These are phyloP conservation scores for Platismatia glauca DNA, from an alignment of 495 filamentous ascomycete genomes.

Conservation along the genomic window DNA sequence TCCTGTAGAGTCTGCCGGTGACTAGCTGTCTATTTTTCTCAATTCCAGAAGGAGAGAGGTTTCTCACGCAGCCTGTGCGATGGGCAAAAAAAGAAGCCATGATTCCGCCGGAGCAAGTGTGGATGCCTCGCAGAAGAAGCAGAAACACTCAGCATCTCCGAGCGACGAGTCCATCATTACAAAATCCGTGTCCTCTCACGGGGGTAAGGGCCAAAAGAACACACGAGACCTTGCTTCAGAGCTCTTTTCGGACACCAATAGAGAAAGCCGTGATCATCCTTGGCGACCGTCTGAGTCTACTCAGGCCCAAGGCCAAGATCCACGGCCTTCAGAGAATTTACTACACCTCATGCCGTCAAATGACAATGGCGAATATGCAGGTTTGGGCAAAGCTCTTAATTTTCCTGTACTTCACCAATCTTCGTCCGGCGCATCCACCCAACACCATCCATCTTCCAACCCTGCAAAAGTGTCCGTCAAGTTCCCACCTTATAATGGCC, in stretches of 20 bases:
- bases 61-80: not conserved
- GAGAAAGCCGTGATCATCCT: not conserved
- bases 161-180: not conserved
- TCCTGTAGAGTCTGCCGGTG: not conserved
- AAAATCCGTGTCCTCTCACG: not conserved
- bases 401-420: not conserved
- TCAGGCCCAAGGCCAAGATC: not conserved
- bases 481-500: slow-evolving; percentile 2
- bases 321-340: not conserved
- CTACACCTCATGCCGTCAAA: not conserved
- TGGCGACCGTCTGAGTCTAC: not conserved
- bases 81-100: not conserved
- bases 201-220: not conserved
- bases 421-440: not conserved
- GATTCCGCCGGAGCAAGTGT: not conserved
- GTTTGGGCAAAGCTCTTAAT: not conserved
- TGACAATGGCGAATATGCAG: not conserved
- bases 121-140: not conserved
- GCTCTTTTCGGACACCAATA: not conserved
- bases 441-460: not conserved
- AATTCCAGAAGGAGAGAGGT: not conserved
- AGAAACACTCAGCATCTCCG: not conserved
- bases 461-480: not conserved
- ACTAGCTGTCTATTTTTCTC: not conserved
- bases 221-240: not conserved